Evolutionary conservation across 2,329 filamentous ascomycete genomes (phyloP).

Genomic region (Tolypocladium album): DNA sequence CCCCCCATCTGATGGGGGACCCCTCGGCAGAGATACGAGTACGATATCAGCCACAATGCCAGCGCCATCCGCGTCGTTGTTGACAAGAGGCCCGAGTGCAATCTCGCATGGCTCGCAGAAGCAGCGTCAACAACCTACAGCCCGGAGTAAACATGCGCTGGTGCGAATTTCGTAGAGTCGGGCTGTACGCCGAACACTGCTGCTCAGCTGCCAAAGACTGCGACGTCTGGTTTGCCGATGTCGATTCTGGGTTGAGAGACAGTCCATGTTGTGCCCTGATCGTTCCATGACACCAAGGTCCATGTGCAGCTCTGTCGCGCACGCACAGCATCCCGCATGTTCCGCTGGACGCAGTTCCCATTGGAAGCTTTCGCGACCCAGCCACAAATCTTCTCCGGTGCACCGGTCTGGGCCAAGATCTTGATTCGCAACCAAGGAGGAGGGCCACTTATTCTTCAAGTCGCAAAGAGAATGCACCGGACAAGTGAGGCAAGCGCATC

Average conservation of each 20-base stretch:
- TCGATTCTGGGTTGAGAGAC: no score
- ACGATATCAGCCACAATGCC: neutral
- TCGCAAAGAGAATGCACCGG: neutral
- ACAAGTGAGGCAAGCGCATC: neutral
- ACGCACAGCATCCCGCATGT: conserved; percentile 2
- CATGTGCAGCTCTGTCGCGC: neutral
- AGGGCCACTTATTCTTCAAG: neutral
- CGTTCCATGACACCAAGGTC: neutral
- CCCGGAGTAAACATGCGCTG: neutral
- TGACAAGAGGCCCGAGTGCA: neutral
- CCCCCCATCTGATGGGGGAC: neutral
- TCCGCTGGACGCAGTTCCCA: neutral
- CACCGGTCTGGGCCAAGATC: neutral
- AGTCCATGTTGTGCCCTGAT: no score
- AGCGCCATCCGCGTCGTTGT: neutral
- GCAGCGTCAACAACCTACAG: neutral
- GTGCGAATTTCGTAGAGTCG: no score
- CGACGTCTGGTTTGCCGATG: neutral
- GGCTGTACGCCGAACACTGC: neutral
- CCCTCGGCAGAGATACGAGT: neutral
- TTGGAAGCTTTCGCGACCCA: neutral
- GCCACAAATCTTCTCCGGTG: conserved; percentile 1
- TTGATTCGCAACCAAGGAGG: neutral
- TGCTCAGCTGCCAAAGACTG: neutral
- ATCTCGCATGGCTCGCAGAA: neutral